phyloP scores from a whole-genome alignment of 129 eudicot species.

The Flaveria ramosissima region DNA sequence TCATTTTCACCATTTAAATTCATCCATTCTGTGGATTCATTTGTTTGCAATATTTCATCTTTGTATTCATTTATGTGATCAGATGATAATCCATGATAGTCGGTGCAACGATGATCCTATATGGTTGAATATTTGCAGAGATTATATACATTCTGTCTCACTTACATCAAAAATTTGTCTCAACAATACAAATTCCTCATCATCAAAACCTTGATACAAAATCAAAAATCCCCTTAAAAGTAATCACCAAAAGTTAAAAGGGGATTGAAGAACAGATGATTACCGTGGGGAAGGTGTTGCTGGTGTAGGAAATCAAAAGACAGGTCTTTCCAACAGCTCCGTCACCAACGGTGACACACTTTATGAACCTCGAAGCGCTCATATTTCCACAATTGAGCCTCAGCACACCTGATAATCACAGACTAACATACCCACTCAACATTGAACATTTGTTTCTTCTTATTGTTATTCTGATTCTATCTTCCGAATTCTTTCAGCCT shows the following conservation, averaged over 20 bases:
- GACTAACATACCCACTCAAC: neutral
- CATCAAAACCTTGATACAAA: neutral
- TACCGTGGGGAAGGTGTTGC: slow-evolving; percentile 99
- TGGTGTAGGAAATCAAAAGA: slow-evolving; percentile 96
- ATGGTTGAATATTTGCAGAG: no score
- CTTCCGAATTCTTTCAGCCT: neutral
- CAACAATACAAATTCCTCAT: no score
- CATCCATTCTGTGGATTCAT: no score
- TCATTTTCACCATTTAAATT: no score
- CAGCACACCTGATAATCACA: slow-evolving; percentile 52
- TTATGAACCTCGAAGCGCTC: slow-evolving; percentile 95
- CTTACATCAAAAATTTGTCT: no score
- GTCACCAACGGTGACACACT: slow-evolving; percentile 96
- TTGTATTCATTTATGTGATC: no score
- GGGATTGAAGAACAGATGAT: neutral
- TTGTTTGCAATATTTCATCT: no score
- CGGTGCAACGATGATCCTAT: no score
- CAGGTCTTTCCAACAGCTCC: slow-evolving; percentile 99
- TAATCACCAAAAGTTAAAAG: neutral
- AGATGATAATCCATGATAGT: no score
- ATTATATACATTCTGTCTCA: no score
- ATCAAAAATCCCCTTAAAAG: neutral
- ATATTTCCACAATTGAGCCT: slow-evolving; percentile 45
- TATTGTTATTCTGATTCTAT: neutral
- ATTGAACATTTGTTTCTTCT: neutral